Percentiles rank a stretch among this genome's conserved stretches.
These are phyloP conservation scores for Lentinula edodes DNA, from an alignment of 768 basidiomycete genomes.

Conservation along the genomic window DNA sequence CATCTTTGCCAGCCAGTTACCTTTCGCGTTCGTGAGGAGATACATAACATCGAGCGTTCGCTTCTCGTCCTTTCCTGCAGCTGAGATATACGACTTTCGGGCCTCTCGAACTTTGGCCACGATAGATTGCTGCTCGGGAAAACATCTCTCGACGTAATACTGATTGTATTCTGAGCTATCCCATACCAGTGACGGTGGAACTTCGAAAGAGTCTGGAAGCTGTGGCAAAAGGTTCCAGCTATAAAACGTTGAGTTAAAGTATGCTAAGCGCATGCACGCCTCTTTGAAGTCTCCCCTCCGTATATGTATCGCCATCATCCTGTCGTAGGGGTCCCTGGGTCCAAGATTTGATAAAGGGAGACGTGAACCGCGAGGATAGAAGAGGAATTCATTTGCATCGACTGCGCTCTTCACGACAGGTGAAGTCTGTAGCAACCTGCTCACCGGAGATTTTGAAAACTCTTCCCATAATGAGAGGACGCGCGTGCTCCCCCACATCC, in stretches of 20 bases:
- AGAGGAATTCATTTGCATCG: slow-evolving; percentile 30
- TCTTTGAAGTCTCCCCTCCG: slow-evolving; percentile 46
- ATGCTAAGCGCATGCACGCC: slow-evolving; percentile 35
- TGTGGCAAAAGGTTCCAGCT: slow-evolving; percentile 41
- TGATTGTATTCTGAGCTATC: slow-evolving; percentile 28
- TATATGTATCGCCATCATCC: slow-evolving; percentile 44
- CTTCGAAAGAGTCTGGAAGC: slow-evolving; percentile 40
- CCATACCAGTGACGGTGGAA: slow-evolving; percentile 24
- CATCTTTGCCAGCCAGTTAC: slow-evolving; percentile 37
- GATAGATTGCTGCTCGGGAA: slow-evolving; percentile 35
- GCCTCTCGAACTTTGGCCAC: slow-evolving; percentile 34
- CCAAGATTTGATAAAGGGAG: not conserved
- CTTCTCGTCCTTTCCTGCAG: slow-evolving; percentile 14
- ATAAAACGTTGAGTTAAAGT: slow-evolving; percentile 26
- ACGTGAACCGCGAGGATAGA: slow-evolving; percentile 23
- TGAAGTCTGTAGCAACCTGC: slow-evolving; percentile 34
- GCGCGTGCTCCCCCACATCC: slow-evolving; percentile 27
- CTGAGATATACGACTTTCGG: slow-evolving; percentile 25
- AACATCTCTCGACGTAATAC: slow-evolving; percentile 37
- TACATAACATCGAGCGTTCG: slow-evolving; percentile 36
- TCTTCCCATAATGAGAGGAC: slow-evolving; percentile 29
- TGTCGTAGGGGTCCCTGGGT: slow-evolving; percentile 30
- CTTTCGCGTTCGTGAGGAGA: slow-evolving; percentile 45
- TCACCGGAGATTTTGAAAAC: slow-evolving; percentile 36
- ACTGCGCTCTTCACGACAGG: slow-evolving; percentile 33